Conservation (phyloP, 768 basidiomycete genomes). For the Rhodotorula kratochvilovae region DNA sequence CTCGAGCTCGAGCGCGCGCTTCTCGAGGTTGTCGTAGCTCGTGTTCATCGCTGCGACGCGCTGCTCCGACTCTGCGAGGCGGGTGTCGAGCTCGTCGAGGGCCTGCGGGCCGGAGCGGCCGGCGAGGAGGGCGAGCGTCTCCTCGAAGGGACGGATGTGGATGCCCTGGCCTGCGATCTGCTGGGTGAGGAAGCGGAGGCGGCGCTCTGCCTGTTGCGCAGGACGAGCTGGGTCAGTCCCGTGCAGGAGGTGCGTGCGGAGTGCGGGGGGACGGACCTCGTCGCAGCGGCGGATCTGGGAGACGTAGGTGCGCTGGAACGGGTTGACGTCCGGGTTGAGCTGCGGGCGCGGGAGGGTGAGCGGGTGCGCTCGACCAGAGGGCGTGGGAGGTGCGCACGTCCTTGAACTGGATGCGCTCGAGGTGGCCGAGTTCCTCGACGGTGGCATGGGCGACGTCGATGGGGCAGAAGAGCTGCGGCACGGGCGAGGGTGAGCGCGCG, state of each 20-base stretch:
- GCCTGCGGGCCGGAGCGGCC: conserved; percentile 89
- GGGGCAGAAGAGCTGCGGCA: conserved; percentile 79
- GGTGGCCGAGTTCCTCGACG: conserved; percentile 87
- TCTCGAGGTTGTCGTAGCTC: conserved; percentile 80
- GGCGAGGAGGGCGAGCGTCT: conserved; percentile 78
- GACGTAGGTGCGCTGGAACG: conserved; percentile 97
- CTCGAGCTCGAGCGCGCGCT: conserved; percentile 75
- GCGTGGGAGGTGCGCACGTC: conserved; percentile 59
- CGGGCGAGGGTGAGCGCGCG: not conserved
- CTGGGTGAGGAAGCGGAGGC: conserved; percentile 77
- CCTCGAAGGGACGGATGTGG: conserved; percentile 75
- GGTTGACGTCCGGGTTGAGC: conserved; percentile 91
- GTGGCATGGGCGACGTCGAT: conserved; percentile 97
- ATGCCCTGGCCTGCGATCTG: conserved; percentile 84
- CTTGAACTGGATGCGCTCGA: conserved; percentile 94
- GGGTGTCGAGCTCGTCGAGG: conserved; percentile 86
- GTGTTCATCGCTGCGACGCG: conserved; percentile 85
- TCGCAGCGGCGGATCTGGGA: conserved; percentile 68
- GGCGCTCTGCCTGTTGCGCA: conserved; percentile 76
- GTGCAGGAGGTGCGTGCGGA: not conserved
- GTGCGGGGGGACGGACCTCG: conserved; percentile 13
- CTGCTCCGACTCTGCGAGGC: conserved; percentile 77
- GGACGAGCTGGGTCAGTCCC: not conserved
- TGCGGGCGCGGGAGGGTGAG: conserved; percentile 45
- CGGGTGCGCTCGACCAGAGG: conserved; percentile 11